Evolutionary conservation across 306 rosid species (phyloP).

Genomic region (Elaeagnus macrophylla): DNA sequence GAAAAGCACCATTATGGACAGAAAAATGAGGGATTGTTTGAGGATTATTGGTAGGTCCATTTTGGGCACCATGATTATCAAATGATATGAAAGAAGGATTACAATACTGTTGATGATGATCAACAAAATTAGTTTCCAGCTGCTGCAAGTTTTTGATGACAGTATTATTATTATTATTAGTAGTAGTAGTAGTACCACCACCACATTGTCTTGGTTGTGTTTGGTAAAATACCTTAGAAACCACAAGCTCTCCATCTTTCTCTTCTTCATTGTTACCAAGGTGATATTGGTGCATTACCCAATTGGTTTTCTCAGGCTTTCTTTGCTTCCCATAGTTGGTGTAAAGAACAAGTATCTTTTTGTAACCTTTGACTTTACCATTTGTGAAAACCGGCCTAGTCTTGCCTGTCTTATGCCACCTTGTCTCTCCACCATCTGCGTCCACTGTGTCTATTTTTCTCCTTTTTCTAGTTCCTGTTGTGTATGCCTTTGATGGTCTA

Average conservation of each 20-base stretch:
- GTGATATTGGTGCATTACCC: slow-evolving; percentile 76
- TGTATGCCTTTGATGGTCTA: slow-evolving; percentile 18
- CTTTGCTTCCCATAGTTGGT: slow-evolving; percentile 65
- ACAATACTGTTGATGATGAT: slow-evolving; percentile 22
- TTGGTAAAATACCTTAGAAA: slow-evolving; percentile 70
- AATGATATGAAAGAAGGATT: slow-evolving; percentile 43
- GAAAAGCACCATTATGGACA: slow-evolving; percentile 44
- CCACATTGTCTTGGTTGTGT: slow-evolving; percentile 75
- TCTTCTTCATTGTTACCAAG: slow-evolving; percentile 57
- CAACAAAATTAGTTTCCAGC: slow-evolving; percentile 23
- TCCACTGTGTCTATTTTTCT: slow-evolving; percentile 9
- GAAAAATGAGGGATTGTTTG: slow-evolving; percentile 32
- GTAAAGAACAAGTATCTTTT: slow-evolving; percentile 67
- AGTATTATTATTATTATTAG: slow-evolving; percentile 5
- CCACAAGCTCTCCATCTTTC: slow-evolving; percentile 69
- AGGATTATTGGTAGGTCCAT: slow-evolving; percentile 23
- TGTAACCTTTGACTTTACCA: slow-evolving; percentile 45
- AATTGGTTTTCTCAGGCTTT: slow-evolving; percentile 71
- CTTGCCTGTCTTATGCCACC: slow-evolving; percentile 20
- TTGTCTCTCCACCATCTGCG: slow-evolving; percentile 8
- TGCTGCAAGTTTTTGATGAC: slow-evolving; percentile 37
- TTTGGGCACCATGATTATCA: slow-evolving; percentile 40
- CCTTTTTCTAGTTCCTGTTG: slow-evolving; percentile 11
- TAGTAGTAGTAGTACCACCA: too few species aligned
- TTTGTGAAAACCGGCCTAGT: slow-evolving; percentile 7